Evolutionary conservation across 768 basidiomycete genomes (phyloP), one percentile per base, ranked within the genome.

Genomic region (Butyriboletus loyo): DNA sequence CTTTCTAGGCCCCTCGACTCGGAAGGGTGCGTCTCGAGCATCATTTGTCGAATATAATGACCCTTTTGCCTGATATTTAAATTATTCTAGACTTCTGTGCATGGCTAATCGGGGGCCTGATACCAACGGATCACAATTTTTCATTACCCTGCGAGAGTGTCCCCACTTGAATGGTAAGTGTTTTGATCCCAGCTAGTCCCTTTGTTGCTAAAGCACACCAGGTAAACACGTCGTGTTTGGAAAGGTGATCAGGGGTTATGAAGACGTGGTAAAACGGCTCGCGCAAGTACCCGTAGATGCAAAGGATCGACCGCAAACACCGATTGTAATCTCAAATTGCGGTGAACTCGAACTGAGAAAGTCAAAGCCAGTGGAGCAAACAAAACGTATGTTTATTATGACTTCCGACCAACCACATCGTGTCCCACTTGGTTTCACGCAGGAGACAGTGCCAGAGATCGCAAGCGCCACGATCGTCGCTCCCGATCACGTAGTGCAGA

Each of bases 31-130:
- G 76, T 70, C 22, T 57, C 34, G 38, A 35, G 15, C 24, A 25
- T 54, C 8, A 22, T 46, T 47, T 40, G 10, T 50, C n/a, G 5
- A 10, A 17, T 6, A 15, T 5, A 13, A 15, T 28, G n/a, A 39
- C 21, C 13, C 14, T 43, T 22, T 30, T n/a, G 10, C 24, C 31
- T 48, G 2, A 53, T 34, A 7, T 36, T 24, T 34, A 15, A 17
- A 22, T 36, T 38, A 17, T 24, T 40, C n/a, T 58, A 85, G 83
- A 13, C 72, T 95, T 25, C 73, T 96, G 11, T 91, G 89, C 61
- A 96, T 95, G 93, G 92, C 92, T 10, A 96, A 96, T 67, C 80
- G 81, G 57, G 89, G 89, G 3, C 84, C 87, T 1, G 75, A 88
- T 69, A 94, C 92, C 32, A 95, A 94, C 58, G 84, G 86, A 34